Evolutionary conservation across 2,329 filamentous ascomycete species (phyloP).

Genomic region (Fusarium praegraminearum): DNA sequence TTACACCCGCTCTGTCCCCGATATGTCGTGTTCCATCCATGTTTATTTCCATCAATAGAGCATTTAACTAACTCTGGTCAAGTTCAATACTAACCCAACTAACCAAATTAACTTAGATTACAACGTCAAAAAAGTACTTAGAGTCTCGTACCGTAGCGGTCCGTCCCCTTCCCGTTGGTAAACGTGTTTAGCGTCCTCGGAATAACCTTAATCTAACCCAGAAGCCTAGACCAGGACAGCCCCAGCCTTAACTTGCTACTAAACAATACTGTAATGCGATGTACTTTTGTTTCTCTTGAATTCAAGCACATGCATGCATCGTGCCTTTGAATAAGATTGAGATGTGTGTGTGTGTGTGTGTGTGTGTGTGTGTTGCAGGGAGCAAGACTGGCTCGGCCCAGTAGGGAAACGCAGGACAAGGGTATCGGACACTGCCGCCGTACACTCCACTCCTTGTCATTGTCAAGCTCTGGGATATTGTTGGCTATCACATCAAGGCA

Average conservation of each 20-base stretch:
- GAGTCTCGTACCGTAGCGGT: slow-evolving; percentile 21
- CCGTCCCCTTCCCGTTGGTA: slow-evolving; percentile 23
- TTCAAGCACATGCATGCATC: not conserved
- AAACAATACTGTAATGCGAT: not conserved
- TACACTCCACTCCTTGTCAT: not conserved
- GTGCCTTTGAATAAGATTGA: slow-evolving; percentile 1
- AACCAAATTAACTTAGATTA: not conserved
- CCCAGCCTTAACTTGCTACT: not conserved
- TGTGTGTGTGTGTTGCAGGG: not conserved
- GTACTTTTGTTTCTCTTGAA: slow-evolving; percentile 3
- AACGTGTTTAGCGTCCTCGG: slow-evolving; percentile 30
- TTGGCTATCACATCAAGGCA: slow-evolving; percentile 2
- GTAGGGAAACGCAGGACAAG: not conserved
- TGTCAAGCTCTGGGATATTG: not conserved
- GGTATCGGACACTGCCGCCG: not conserved
- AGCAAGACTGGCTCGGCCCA: not conserved
- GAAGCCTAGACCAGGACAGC: not conserved
- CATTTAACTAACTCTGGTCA: not conserved
- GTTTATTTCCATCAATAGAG: slow-evolving; percentile 2
- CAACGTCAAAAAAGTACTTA: slow-evolving; percentile 3
- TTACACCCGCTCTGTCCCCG: slow-evolving; percentile 12
- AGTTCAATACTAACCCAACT: not conserved
- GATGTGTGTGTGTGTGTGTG: not conserved
- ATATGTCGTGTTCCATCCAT: not conserved
- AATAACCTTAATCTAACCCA: slow-evolving; percentile 41